Evolutionary conservation across 2,329 filamentous ascomycete species (phyloP).

Genomic region (Juglanconis oblonga): DNA sequence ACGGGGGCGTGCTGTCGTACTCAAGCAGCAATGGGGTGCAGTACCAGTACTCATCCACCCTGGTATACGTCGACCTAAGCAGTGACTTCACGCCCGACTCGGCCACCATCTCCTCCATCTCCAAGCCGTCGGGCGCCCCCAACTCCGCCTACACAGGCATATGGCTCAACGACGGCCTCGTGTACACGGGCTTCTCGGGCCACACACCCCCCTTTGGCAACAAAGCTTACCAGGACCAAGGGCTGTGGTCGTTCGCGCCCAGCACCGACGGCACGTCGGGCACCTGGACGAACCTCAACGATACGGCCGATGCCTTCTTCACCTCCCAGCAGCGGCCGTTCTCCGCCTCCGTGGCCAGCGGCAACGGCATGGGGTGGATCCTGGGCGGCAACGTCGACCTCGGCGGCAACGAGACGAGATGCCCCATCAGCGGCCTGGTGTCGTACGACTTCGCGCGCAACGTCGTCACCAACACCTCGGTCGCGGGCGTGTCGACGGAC

Average conservation of each 20-base stretch:
- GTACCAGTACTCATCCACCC: slow-evolving; percentile 22
- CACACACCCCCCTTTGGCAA: neutral
- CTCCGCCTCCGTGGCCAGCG: slow-evolving; percentile 6
- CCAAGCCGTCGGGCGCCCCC: slow-evolving; percentile 4
- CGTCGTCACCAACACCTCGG: neutral
- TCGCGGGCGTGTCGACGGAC: neutral
- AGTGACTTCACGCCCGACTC: slow-evolving; percentile 3
- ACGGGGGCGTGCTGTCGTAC: slow-evolving; percentile 24
- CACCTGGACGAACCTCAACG: slow-evolving; percentile 13
- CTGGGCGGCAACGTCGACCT: slow-evolving; percentile 4
- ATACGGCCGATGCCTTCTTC: neutral
- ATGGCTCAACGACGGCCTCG: slow-evolving; percentile 1
- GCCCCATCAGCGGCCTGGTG: slow-evolving; percentile 7
- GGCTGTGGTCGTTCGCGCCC: slow-evolving; percentile 13
- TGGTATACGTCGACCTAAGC: slow-evolving; percentile 1
- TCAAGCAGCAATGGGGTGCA: slow-evolving; percentile 8
- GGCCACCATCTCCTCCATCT: neutral
- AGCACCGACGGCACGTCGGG: slow-evolving; percentile 2
- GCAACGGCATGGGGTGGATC: slow-evolving; percentile 11
- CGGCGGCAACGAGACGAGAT: neutral
- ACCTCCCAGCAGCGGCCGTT: neutral
- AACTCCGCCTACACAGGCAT: neutral
- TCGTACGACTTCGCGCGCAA: slow-evolving; percentile 10
- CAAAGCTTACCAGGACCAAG: neutral
- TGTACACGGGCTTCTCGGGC: slow-evolving; percentile 14